phyloP scores from a whole-genome alignment of 768 basidiomycete species.

The Suillus subalutaceus region DNA sequence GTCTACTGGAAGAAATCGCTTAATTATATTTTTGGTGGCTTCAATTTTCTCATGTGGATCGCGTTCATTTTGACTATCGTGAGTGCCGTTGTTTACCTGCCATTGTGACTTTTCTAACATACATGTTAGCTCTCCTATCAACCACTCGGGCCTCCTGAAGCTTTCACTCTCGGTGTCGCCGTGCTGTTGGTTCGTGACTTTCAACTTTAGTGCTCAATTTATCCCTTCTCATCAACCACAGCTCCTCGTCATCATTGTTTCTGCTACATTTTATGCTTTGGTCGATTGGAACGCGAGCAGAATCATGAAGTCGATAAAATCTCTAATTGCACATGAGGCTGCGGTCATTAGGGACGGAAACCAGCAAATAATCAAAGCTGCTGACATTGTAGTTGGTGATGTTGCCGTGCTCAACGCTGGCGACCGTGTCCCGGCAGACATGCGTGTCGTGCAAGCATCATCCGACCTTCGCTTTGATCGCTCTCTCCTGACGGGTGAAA shows the following conservation, averaged over 20 bases:
- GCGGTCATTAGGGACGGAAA: conserved; percentile 50
- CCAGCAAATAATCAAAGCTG: conserved; percentile 51
- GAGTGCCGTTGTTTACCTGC: conserved; percentile 55
- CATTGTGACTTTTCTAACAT: conserved; percentile 33
- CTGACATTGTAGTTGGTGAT: conserved; percentile 70
- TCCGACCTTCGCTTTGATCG: conserved; percentile 64
- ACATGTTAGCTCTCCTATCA: conserved; percentile 4
- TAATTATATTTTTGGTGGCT: conserved; percentile 52
- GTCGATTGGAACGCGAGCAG: conserved; percentile 33
- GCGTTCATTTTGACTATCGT: conserved; percentile 21
- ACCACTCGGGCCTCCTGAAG: conserved; percentile 57
- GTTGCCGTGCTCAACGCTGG: conserved; percentile 64
- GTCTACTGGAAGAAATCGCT: conserved; percentile 47
- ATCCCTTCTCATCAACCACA: conserved; percentile 59
- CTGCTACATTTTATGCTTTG: conserved; percentile 22
- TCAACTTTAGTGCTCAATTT: neutral
- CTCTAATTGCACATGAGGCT: conserved; percentile 38
- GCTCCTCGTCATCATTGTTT: conserved; percentile 61
- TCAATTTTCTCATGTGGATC: neutral
- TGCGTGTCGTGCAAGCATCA: conserved; percentile 61
- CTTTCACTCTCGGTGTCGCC: conserved; percentile 57
- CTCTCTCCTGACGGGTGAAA: conserved; percentile 67
- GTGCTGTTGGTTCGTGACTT: conserved; percentile 5
- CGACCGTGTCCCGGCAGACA: conserved; percentile 71
- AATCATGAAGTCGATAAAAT: conserved; percentile 51